phyloP scores from a whole-genome alignment of 2,329 filamentous ascomycete genomes.

The Colletotrichum noveboracense region DNA sequence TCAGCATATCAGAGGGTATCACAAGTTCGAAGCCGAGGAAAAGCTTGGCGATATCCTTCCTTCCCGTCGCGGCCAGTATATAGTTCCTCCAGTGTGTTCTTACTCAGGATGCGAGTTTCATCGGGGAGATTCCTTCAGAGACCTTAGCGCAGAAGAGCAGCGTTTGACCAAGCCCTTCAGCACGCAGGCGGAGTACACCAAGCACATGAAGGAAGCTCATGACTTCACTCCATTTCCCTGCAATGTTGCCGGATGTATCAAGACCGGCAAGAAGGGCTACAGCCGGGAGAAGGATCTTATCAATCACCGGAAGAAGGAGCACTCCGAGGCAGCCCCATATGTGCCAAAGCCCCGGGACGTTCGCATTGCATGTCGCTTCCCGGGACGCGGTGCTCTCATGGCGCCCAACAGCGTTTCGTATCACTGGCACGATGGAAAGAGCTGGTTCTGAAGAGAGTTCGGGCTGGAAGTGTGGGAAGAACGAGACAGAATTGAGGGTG shows the following conservation, averaged over 20 bases:
- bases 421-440: neutral
- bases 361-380: neutral
- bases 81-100: conserved; percentile 22
- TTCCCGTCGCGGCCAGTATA: neutral
- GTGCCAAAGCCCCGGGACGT: neutral
- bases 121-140: conserved; percentile 11
- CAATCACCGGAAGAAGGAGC: conserved; percentile 27
- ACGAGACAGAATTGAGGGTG: too few relatives aligned
- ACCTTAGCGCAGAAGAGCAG: conserved; percentile 15
- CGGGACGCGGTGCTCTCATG: neutral
- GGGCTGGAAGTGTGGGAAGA: neutral
- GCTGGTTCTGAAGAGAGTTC: neutral
- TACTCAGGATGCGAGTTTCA: conserved; percentile 26
- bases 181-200: conserved; percentile 31
- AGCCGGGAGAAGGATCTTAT: conserved; percentile 25
- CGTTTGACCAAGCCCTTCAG: conserved; percentile 17
- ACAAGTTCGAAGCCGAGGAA: conserved; percentile 32
- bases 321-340: conserved; percentile 7
- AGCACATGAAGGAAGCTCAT: conserved; percentile 41
- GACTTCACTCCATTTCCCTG: conserved; percentile 38
- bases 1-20: conserved; percentile 41
- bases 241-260: conserved; percentile 30
- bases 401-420: neutral
- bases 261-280: conserved; percentile 27
- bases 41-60: neutral